phyloP scores from a whole-genome alignment of 2,329 filamentous ascomycete species.

The Colletotrichum simmondsii region DNA sequence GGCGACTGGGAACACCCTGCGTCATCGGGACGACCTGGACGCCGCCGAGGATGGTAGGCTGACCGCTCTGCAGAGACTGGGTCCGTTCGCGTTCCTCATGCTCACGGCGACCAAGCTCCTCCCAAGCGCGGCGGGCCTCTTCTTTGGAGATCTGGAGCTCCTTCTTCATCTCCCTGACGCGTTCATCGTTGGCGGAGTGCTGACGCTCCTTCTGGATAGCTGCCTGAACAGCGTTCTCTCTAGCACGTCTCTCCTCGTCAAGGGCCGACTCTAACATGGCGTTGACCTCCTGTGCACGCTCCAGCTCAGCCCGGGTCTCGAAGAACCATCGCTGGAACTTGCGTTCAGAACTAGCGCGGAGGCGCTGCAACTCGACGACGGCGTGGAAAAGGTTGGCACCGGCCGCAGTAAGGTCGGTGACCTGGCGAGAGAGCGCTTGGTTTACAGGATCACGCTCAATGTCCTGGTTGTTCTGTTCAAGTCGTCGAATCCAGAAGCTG shows the following conservation, averaged over 20 bases:
- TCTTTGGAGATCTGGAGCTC: conserved; percentile 96
- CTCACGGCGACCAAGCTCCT: conserved; percentile 92
- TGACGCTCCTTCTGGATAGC: conserved; percentile 76
- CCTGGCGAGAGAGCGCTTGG: conserved; percentile 90
- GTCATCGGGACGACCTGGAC: conserved; percentile 97
- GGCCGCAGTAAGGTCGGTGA: conserved; percentile 96
- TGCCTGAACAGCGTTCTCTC: conserved; percentile 74
- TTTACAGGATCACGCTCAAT: conserved; percentile 84
- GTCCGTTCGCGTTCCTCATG: conserved; percentile 93
- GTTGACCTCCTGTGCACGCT: conserved; percentile 84
- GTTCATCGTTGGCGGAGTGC: conserved; percentile 76
- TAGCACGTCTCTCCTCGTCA: conserved; percentile 77
- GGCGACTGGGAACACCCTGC: conserved; percentile 71
- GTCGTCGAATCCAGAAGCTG: conserved; percentile 93
- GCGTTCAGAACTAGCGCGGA: conserved; percentile 93
- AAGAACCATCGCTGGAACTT: conserved; percentile 99
- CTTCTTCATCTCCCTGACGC: conserved; percentile 89
- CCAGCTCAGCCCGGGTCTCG: conserved; percentile 89
- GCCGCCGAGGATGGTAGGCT: conserved; percentile 89
- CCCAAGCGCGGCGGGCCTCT: conserved; percentile 94
- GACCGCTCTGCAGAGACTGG: conserved; percentile 84
- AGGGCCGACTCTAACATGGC: conserved; percentile 82
- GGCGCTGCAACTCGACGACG: conserved; percentile 92
- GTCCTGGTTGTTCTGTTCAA: conserved; percentile 91
- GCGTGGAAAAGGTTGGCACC: conserved; percentile 98